A percentile compares a stretch with the other conserved stretches of the same genome.
Conservation (phyloP, 768 basidiomycete species). For the Trichaptum fuscoviolaceum region DNA sequence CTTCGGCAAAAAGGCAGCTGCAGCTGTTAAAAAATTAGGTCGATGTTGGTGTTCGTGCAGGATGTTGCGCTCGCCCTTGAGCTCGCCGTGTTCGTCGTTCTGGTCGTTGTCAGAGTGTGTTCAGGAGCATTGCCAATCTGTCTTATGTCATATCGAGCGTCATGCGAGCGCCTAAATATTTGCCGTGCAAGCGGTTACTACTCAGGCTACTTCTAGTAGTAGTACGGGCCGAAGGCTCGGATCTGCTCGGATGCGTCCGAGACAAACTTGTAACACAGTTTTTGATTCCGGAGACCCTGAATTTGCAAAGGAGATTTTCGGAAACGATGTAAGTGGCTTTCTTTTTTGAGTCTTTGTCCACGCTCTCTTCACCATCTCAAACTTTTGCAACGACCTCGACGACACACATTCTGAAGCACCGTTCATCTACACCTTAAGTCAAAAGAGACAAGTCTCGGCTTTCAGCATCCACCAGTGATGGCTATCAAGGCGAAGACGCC, state of each 20-base stretch:
- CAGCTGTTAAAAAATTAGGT: not conserved
- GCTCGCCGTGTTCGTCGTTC: not conserved
- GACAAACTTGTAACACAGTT: not conserved
- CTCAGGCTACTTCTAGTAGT: too few species aligned
- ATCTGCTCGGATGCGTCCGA: not conserved
- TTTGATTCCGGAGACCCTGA: not conserved
- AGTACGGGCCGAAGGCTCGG: not conserved
- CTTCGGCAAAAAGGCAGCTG: not conserved
- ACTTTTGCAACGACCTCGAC: not conserved
- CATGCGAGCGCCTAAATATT: not conserved
- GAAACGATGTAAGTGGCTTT: not conserved
- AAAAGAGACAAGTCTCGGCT: not conserved
- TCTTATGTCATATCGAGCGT: not conserved
- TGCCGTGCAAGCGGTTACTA: too few species aligned
- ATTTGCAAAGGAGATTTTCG: not conserved
- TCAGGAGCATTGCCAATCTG: not conserved
- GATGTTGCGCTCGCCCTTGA: not conserved
- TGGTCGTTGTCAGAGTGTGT: not conserved
- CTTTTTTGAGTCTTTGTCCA: not conserved
- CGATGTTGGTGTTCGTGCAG: not conserved
- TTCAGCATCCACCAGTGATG: not conserved
- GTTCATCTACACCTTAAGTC: too few species aligned
- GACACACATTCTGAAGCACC: too few species aligned
- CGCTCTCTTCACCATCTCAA: not conserved
- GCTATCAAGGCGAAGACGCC: not conserved